phyloP scores from a whole-genome alignment of 768 basidiomycete genomes.

The Boletus subcaerulescens region DNA sequence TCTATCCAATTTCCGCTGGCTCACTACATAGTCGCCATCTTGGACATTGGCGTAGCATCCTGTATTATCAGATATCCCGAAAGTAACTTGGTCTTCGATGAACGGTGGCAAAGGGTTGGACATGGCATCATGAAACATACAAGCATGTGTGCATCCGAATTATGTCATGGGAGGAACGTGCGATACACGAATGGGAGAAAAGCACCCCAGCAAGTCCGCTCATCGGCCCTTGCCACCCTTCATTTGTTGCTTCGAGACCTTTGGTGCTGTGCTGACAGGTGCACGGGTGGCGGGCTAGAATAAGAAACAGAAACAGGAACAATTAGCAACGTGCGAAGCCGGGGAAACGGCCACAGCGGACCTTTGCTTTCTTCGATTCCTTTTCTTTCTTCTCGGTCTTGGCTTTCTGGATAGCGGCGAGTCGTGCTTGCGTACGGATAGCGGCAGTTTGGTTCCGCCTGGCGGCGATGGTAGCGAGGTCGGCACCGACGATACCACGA shows the following conservation, averaged over 20 bases:
- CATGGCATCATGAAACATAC: slow-evolving; percentile 4
- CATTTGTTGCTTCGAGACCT: slow-evolving; percentile 94
- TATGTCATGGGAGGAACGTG: slow-evolving; percentile 21
- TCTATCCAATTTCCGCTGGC: slow-evolving; percentile 3
- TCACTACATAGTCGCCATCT: slow-evolving; percentile 5
- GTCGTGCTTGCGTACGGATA: slow-evolving; percentile 73
- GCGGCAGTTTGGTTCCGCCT: slow-evolving; percentile 90
- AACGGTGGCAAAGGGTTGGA: background rate
- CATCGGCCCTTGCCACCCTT: slow-evolving; percentile 85
- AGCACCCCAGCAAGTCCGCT: slow-evolving; percentile 21
- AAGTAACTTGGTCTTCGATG: background rate
- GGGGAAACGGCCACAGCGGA: slow-evolving; percentile 21
- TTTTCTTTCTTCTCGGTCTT: slow-evolving; percentile 97
- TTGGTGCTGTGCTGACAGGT: slow-evolving; percentile 60
- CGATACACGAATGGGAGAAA: slow-evolving; percentile 20
- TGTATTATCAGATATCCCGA: slow-evolving; percentile 19
- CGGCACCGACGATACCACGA: slow-evolving; percentile 97
- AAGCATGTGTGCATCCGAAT: slow-evolving; percentile 12
- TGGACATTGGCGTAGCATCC: slow-evolving; percentile 6
- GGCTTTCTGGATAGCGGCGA: slow-evolving; percentile 87
- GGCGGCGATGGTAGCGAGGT: slow-evolving; percentile 86
- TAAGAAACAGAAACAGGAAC: background rate
- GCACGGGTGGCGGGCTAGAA: slow-evolving; percentile 52
- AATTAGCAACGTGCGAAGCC: slow-evolving; percentile 3
- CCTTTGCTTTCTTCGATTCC: slow-evolving; percentile 88